Evolutionary conservation across 805 yeast species (phyloP).

Genomic region (Jamesozyma lodderae): DNA sequence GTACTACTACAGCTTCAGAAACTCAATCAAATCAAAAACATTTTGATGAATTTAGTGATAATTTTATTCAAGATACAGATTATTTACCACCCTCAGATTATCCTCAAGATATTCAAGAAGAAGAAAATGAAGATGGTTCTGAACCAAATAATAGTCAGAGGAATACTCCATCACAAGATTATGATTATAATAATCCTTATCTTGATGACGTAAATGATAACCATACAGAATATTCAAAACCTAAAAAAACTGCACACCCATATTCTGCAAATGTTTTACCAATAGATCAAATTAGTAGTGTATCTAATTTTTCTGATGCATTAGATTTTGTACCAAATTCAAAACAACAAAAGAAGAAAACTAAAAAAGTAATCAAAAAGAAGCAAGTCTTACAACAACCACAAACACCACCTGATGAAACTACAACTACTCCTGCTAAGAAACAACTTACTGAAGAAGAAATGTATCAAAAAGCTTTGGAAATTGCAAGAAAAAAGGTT

Average conservation of each 20-base stretch:
- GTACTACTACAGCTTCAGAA: neutral
- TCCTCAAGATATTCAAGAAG: conserved; percentile 5
- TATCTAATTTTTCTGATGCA: conserved; percentile 25
- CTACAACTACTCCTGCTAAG: neutral
- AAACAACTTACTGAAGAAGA: conserved; percentile 32
- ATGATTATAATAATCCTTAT: conserved; percentile 2
- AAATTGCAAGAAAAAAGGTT: conserved; percentile 47
- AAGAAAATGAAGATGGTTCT: conserved; percentile 4
- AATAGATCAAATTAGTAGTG: conserved; percentile 18
- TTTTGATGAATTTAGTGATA: conserved; percentile 26
- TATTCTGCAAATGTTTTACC: conserved; percentile 7
- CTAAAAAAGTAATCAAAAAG: neutral
- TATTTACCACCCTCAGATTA: conserved; percentile 7
- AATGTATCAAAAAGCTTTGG: conserved; percentile 46
- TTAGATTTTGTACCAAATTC: conserved; percentile 14
- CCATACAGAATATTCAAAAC: conserved; percentile 2
- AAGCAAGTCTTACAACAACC: neutral
- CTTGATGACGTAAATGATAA: conserved; percentile 6
- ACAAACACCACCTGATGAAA: neutral
- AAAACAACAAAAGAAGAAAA: conserved; percentile 1
- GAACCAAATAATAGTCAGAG: conserved; percentile 13
- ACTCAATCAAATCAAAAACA: conserved; percentile 13
- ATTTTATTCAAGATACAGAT: conserved; percentile 17
- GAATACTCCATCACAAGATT: conserved; percentile 6
- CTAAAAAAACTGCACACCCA: neutral